phyloP scores from a whole-genome alignment of 2,329 filamentous ascomycete species.

The Bipolaris cookei region DNA sequence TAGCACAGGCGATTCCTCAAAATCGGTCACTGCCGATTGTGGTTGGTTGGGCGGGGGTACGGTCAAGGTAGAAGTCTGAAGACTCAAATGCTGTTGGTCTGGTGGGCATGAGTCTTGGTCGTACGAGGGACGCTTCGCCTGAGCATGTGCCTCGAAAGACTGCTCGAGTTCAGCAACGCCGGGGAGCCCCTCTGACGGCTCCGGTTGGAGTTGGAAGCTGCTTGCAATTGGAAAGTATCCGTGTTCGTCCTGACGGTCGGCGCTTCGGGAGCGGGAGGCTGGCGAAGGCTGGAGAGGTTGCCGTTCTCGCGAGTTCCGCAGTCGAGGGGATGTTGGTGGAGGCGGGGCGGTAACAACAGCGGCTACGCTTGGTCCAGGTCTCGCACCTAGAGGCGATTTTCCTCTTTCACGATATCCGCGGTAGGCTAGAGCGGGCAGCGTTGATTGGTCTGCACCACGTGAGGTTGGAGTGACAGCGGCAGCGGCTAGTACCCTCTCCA shows the following conservation, averaged over 20 bases:
- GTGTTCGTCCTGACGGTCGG: constrained; percentile 29
- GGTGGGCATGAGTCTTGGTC: constrained; percentile 15
- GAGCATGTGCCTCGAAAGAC: constrained; percentile 9
- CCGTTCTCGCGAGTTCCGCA: constrained; percentile 45
- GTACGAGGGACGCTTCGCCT: constrained; percentile 12
- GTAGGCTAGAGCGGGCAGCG: constrained; percentile 39
- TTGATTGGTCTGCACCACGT: constrained; percentile 26
- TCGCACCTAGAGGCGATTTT: constrained; percentile 35
- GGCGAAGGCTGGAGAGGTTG: constrained; percentile 39
- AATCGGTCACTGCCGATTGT: constrained; percentile 50
- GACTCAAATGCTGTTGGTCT: constrained; percentile 31
- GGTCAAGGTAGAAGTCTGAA: constrained; percentile 38
- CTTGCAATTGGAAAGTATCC: constrained; percentile 34
- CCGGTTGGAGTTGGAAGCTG: constrained; percentile 21
- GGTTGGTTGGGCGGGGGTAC: constrained; percentile 39
- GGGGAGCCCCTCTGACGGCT: constrained; percentile 6
- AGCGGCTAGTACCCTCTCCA: constrained; percentile 26
- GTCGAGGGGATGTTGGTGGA: constrained; percentile 41
- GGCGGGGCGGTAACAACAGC: constrained; percentile 41
- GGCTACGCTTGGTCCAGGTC: constrained; percentile 34
- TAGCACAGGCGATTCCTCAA: constrained; percentile 69
- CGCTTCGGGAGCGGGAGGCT: constrained; percentile 24
- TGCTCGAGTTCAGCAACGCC: constrained; percentile 8
- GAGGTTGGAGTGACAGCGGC: constrained; percentile 8
- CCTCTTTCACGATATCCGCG: constrained; percentile 42